Evolutionary conservation across 805 yeast species (phyloP), one percentile per base, ranked within the genome.

Genomic region (Cyberlindnera nakhonratchasimensis): DNA sequence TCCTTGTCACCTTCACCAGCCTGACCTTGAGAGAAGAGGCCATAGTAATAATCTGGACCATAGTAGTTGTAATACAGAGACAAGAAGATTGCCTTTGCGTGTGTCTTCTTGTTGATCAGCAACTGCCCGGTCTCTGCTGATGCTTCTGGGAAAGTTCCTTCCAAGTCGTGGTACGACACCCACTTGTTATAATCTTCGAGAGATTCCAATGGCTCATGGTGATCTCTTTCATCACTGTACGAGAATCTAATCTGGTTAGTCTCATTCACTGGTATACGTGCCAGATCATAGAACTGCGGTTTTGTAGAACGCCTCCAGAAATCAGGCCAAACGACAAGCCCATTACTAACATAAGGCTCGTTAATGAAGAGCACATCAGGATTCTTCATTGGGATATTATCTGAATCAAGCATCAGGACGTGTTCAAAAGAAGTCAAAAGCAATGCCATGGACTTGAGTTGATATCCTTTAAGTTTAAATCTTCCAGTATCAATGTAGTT

Each of bases 1-100:
- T 84, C 91, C 55, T 84, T 85, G 57, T 85, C 91, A 31, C 86
- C 86, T 62, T 80, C 82, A n/a, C 86, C 86, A 0, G 85, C 83
- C 18, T 79, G 70, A 2, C 86, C 86, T 56, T 80, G 87, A 0
- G 84, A 70, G 51, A 80, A 67, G 32, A 80, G 59, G 3, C 85
- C 81, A 54, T 80, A 80, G 57, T 74, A 80, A 51, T 67, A 71
- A 14, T 71, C 59, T 2, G 86, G 86, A 0, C 87, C 87, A 56
- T 60, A 66, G 2, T 78, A 61, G 53, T 80, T 80, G 57, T 80
- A 83, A 61, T 80, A 83, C 29, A 80, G 59, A 0, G 87, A 72
- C 37, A 83, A 64, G 46, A 82, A 63, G 39, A 83, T 62, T 3
- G 83, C 73, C 51, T 66, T 65, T 36, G 76, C 74, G 55, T 83